Evolutionary conservation across 2,329 filamentous ascomycete species (phyloP).

Genomic region (Diaporthe velutina): DNA sequence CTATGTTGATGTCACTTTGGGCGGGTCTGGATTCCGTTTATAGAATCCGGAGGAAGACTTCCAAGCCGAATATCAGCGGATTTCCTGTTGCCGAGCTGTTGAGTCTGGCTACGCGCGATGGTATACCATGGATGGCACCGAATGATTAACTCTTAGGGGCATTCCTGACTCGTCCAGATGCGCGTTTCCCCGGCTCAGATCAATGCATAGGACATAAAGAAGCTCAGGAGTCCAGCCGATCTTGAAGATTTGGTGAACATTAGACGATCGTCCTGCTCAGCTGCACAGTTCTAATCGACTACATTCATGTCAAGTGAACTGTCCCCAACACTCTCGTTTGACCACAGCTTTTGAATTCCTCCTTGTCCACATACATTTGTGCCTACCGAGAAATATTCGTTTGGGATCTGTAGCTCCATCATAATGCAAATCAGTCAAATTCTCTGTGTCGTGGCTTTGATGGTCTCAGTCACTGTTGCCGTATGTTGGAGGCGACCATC

Average conservation of each 20-base stretch:
- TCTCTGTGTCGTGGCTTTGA: not conserved
- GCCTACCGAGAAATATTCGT: too few species aligned
- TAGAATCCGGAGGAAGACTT: not conserved
- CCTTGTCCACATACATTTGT: not conserved
- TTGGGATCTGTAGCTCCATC: not conserved
- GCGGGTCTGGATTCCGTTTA: not conserved
- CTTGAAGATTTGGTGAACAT: not conserved
- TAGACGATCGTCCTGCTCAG: too few species aligned
- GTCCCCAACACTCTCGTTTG: not conserved
- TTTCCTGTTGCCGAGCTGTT: not conserved
- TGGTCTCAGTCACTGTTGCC: slow-evolving; percentile 7
- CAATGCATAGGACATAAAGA: not conserved
- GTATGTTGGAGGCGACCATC: not conserved
- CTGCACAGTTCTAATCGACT: not conserved
- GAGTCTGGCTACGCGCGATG: not conserved
- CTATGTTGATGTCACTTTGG: not conserved
- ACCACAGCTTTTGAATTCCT: not conserved
- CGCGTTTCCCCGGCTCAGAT: not conserved
- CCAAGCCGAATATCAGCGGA: not conserved
- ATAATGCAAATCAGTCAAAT: slow-evolving; percentile 13
- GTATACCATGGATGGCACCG: not conserved
- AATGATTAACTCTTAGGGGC: not conserved
- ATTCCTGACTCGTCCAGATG: not conserved
- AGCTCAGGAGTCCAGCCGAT: not conserved
- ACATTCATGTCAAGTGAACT: not conserved